These are phyloP conservation scores for Leonotis leonurus DNA, from an alignment of 257 asterid species.

Conservation along the genomic window DNA sequence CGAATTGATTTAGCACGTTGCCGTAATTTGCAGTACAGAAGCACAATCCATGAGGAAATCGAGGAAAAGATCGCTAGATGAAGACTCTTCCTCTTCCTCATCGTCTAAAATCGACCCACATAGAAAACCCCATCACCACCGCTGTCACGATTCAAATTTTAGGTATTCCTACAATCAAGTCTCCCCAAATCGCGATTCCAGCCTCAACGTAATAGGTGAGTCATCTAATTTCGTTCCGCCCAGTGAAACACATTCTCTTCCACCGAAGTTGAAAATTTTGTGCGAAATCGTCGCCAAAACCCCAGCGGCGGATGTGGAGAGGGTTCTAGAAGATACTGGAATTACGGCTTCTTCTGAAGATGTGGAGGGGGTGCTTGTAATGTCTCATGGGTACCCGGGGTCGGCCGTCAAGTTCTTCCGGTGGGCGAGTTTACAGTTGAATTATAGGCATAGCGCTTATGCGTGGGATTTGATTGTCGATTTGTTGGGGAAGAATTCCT, in stretches of 20 bases:
- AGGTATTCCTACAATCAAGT: slow-evolving; percentile 13
- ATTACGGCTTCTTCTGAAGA: slow-evolving; percentile 40
- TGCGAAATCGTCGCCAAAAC: slow-evolving; percentile 51
- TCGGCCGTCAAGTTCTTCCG: slow-evolving; percentile 59
- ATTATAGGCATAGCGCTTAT: slow-evolving; percentile 32
- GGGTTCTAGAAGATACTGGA: slow-evolving; percentile 50
- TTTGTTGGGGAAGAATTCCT: slow-evolving; percentile 47
- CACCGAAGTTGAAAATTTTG: slow-evolving; percentile 48
- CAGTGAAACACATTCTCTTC: slow-evolving; percentile 29
- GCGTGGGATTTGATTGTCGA: slow-evolving; percentile 70
- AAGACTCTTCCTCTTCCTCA: slow-evolving; percentile 43
- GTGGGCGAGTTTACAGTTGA: slow-evolving; percentile 52
- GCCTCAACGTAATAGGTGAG: slow-evolving; percentile 30
- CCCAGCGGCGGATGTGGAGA: slow-evolving; percentile 45
- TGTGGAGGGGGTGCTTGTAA: slow-evolving; percentile 53
- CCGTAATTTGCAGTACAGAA: not conserved
- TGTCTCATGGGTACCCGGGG: slow-evolving; percentile 41
- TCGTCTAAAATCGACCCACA: slow-evolving; percentile 38
- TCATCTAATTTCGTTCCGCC: slow-evolving; percentile 33
- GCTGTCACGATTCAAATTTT: slow-evolving; percentile 17
- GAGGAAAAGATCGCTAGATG: slow-evolving; percentile 35
- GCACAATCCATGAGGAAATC: slow-evolving; percentile 28
- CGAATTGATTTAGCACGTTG: not conserved
- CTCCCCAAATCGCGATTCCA: slow-evolving; percentile 24
- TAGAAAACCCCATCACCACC: slow-evolving; percentile 18